These are phyloP conservation scores for Dothiorella sarmentorum DNA, from an alignment of 2,329 filamentous ascomycete genomes.

Conservation along the genomic window DNA sequence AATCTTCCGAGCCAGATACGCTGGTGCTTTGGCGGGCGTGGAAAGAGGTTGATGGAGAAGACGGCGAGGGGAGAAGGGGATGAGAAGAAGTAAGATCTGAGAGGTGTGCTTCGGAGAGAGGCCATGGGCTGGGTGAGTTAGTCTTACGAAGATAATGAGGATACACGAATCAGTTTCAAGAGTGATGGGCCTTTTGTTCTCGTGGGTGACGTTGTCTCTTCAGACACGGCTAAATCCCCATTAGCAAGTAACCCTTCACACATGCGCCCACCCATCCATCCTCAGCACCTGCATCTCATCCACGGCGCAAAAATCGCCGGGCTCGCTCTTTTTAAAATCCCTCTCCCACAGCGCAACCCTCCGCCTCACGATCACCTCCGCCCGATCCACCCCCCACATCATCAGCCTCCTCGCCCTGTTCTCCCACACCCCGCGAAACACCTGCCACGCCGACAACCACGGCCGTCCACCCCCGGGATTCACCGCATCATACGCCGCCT, in stretches of 20 bases:
- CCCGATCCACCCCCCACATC: constrained; percentile 6
- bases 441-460: constrained; percentile 20
- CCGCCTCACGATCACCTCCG: constrained; percentile 5
- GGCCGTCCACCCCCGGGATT: constrained; percentile 10
- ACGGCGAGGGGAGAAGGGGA: neutral
- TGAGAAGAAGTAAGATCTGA: neutral
- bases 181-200: no score
- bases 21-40: constrained; percentile 55
- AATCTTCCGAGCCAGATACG: constrained; percentile 69
- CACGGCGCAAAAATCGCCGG: constrained; percentile 32
- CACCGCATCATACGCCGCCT: constrained; percentile 26
- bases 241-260: constrained; percentile 24
- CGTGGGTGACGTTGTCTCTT: no score
- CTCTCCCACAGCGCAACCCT: constrained; percentile 19
- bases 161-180: no score
- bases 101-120: neutral
- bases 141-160: no score
- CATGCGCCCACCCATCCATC: constrained; percentile 36
- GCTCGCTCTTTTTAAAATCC: constrained; percentile 22
- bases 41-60: constrained; percentile 29
- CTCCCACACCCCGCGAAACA: constrained; percentile 25
- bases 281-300: constrained; percentile 40
- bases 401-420: constrained; percentile 20
- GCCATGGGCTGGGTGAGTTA: no score
- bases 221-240: no score